Conservation (phyloP, 2,329 filamentous ascomycete genomes). For the Trichoderma lentiforme region DNA sequence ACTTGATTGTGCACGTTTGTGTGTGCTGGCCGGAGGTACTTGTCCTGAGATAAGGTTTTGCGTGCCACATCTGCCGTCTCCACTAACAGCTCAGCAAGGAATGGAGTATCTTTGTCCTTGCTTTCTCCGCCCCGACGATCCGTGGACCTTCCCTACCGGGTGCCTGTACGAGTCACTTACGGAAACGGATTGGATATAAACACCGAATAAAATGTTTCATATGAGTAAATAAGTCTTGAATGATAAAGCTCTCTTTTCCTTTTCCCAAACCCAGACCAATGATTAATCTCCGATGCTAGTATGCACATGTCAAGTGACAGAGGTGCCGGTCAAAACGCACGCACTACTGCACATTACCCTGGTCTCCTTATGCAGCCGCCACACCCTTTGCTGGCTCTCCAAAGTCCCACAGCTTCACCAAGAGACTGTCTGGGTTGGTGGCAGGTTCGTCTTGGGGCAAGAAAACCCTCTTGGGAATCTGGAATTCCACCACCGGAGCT, state of each 20-base stretch:
- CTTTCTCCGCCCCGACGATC: not conserved
- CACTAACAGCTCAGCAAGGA: slow-evolving; percentile 1
- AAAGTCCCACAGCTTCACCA: slow-evolving; percentile 63
- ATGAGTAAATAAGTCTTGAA: not conserved
- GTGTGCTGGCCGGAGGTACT: not conserved
- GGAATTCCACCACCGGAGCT: slow-evolving; percentile 83
- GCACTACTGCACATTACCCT: not conserved
- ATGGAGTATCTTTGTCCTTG: not conserved
- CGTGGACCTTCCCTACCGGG: not conserved
- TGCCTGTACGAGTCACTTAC: not conserved
- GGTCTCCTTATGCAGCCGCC: slow-evolving; percentile 5
- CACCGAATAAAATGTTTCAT: not conserved
- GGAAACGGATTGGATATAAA: not conserved
- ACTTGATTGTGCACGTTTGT: not conserved
- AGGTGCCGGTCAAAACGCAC: not conserved
- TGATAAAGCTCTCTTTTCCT: not conserved
- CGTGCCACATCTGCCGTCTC: not conserved
- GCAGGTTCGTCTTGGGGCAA: slow-evolving; percentile 48
- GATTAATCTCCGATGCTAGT: slow-evolving; percentile 1
- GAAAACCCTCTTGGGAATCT: slow-evolving; percentile 86
- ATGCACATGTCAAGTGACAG: not conserved
- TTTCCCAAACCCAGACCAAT: not conserved
- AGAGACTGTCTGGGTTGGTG: slow-evolving; percentile 49
- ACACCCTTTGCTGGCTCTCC: slow-evolving; percentile 20
- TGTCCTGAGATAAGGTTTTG: not conserved